Evolutionary conservation across 495 filamentous ascomycete genomes (phyloP).

Genomic region (Terfezia boudieri): DNA sequence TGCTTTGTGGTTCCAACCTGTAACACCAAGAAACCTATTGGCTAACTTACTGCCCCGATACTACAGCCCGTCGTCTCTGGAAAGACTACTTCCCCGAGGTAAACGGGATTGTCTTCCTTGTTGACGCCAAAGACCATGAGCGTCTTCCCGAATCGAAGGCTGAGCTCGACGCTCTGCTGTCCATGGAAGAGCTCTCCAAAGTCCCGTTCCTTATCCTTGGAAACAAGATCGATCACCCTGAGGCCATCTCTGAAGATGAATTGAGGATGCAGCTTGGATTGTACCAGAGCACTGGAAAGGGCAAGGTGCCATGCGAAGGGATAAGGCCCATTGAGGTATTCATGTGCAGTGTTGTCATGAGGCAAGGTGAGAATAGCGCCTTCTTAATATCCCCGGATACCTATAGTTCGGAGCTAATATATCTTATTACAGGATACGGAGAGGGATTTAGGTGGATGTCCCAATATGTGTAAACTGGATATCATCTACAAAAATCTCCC

Average conservation of each 20-base stretch:
- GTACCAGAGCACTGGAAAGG: conserved; percentile 95
- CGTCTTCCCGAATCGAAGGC: conserved; percentile 84
- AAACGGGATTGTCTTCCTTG: conserved; percentile 88
- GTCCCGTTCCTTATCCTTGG: conserved; percentile 88
- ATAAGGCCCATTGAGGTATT: conserved; percentile 95
- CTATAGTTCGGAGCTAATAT: background rate
- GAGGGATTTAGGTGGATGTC: conserved; percentile 62
- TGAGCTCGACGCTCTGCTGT: conserved; percentile 80
- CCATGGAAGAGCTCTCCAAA: conserved; percentile 81
- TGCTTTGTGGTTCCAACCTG: conserved; percentile 1
- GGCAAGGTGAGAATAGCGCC: conserved; percentile 43
- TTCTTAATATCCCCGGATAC: background rate
- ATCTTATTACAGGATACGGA: conserved; percentile 33
- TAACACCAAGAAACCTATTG: background rate
- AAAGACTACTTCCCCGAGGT: conserved; percentile 99
- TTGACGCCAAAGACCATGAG: conserved; percentile 91
- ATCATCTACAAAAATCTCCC: background rate
- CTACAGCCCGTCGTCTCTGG: conserved; percentile 77
- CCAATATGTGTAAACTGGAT: conserved; percentile 40
- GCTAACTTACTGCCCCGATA: background rate
- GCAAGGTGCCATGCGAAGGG: conserved; percentile 82
- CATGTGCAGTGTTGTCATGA: conserved; percentile 97
- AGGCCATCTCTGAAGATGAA: conserved; percentile 86
- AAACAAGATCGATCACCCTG: conserved; percentile 97
- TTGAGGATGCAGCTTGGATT: conserved; percentile 71